Percentiles rank a stretch among this genome's conserved stretches.
These are phyloP conservation scores for Jackrogersella multiformis DNA, from an alignment of 495 filamentous ascomycete species.

Conservation along the genomic window DNA sequence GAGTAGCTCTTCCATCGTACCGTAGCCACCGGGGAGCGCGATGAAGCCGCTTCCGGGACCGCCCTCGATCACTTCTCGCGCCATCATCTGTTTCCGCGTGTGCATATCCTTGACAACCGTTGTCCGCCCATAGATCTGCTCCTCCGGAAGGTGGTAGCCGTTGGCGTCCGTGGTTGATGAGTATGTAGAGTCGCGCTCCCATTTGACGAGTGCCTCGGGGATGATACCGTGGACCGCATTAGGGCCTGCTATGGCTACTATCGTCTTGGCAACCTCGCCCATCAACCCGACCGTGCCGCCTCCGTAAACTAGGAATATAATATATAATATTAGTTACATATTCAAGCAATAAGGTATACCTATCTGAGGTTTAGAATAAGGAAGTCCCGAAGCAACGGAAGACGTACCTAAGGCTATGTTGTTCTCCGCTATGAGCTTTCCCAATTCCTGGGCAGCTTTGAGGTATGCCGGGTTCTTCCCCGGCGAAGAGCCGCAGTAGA, in stretches of 20 bases:
- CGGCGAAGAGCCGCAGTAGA: slow-evolving; percentile 81
- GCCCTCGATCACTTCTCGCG: slow-evolving; percentile 79
- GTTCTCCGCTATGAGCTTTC: slow-evolving; percentile 73
- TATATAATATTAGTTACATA: slow-evolving; percentile 13
- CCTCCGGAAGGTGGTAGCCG: slow-evolving; percentile 63
- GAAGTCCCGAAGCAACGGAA: neutral
- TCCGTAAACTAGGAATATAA: slow-evolving; percentile 73
- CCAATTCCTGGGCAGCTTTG: slow-evolving; percentile 81
- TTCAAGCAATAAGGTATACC: neutral
- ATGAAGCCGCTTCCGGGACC: slow-evolving; percentile 89
- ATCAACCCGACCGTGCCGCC: slow-evolving; percentile 94
- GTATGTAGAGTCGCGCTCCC: slow-evolving; percentile 70
- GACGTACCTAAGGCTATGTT: slow-evolving; percentile 70
- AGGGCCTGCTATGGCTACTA: slow-evolving; percentile 86
- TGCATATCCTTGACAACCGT: slow-evolving; percentile 96
- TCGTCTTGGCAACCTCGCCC: slow-evolving; percentile 87
- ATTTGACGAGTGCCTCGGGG: slow-evolving; percentile 81
- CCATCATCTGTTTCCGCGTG: slow-evolving; percentile 92
- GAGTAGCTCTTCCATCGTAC: slow-evolving; percentile 95
- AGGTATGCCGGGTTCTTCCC: slow-evolving; percentile 75
- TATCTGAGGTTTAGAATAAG: neutral
- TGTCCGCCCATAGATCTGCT: slow-evolving; percentile 78
- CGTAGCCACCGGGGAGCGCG: slow-evolving; percentile 88
- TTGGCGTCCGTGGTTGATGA: slow-evolving; percentile 45
- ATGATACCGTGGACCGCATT: slow-evolving; percentile 91